These are phyloP conservation scores for Priceomyces carsonii DNA, from an alignment of 805 yeast genomes.

Conservation along the genomic window DNA sequence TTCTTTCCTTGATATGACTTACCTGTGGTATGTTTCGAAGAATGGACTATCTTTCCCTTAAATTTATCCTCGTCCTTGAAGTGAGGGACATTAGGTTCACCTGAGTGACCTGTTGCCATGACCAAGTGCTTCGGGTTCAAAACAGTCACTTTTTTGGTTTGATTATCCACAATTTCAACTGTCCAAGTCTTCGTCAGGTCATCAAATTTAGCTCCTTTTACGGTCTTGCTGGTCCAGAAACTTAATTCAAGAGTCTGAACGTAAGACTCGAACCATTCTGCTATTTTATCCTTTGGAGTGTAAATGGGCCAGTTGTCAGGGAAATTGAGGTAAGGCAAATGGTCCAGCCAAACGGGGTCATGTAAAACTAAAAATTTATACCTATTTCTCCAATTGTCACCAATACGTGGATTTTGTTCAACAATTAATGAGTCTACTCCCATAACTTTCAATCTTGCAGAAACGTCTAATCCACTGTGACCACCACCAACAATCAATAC, in stretches of 20 bases:
- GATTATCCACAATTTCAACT: slow-evolving; percentile 30
- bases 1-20: slow-evolving; percentile 40
- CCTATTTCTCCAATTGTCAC: slow-evolving; percentile 50
- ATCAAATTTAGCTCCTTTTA: slow-evolving; percentile 30
- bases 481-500: slow-evolving; percentile 51
- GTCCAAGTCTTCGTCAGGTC: slow-evolving; percentile 28
- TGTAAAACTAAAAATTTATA: slow-evolving; percentile 46
- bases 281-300: slow-evolving; percentile 47
- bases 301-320: slow-evolving; percentile 45
- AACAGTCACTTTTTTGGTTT: slow-evolving; percentile 20
- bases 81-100: slow-evolving; percentile 46
- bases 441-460: slow-evolving; percentile 42
- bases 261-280: slow-evolving; percentile 44
- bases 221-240: slow-evolving; percentile 24
- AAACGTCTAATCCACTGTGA: slow-evolving; percentile 44
- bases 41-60: slow-evolving; percentile 41
- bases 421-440: slow-evolving; percentile 43
- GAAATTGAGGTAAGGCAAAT: slow-evolving; percentile 39
- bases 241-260: slow-evolving; percentile 42
- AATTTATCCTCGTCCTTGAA: slow-evolving; percentile 38
- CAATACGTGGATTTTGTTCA: slow-evolving; percentile 36
- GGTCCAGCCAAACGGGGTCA: slow-evolving; percentile 47
- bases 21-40: slow-evolving; percentile 44
- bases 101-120: slow-evolving; percentile 48
- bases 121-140: slow-evolving; percentile 39